Conservation (phyloP, 2,329 filamentous ascomycete species). For the Trichoderma lentiforme region DNA sequence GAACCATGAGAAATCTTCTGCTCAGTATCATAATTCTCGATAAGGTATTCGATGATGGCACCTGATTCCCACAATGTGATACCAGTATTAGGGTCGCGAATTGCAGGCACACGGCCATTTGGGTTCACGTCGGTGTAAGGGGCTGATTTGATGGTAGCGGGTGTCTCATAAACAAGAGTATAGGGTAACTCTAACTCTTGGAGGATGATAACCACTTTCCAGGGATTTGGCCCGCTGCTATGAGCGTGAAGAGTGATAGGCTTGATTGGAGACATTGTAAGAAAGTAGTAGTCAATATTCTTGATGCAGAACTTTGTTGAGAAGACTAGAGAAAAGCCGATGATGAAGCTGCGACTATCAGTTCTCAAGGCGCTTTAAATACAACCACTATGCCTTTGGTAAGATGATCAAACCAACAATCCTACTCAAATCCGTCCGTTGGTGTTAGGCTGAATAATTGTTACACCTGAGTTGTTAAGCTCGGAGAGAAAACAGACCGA, state of each 20-base stretch:
- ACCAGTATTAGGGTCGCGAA: neutral
- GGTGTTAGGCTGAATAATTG: neutral
- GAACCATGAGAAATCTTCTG: neutral
- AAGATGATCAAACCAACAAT: neutral
- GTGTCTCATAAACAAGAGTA: neutral
- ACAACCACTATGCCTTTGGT: neutral
- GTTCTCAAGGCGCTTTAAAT: neutral
- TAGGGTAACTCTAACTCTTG: neutral
- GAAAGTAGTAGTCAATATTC: neutral
- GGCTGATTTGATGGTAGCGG: neutral
- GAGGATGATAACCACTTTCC: neutral
- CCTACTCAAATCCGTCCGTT: neutral
- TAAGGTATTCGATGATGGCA: neutral
- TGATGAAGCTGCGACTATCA: neutral
- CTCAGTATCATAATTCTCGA: neutral
- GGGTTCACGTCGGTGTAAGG: neutral
- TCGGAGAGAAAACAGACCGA: neutral
- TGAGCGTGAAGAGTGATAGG: neutral
- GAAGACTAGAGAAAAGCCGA: neutral
- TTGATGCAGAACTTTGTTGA: neutral
- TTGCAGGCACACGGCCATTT: neutral
- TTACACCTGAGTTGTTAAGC: neutral
- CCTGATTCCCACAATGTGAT: neutral
- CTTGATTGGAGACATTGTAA: neutral
- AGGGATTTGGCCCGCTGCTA: neutral